phyloP scores from a whole-genome alignment of 2,329 filamentous ascomycete species.

The Penicillium aurantiogriseum region DNA sequence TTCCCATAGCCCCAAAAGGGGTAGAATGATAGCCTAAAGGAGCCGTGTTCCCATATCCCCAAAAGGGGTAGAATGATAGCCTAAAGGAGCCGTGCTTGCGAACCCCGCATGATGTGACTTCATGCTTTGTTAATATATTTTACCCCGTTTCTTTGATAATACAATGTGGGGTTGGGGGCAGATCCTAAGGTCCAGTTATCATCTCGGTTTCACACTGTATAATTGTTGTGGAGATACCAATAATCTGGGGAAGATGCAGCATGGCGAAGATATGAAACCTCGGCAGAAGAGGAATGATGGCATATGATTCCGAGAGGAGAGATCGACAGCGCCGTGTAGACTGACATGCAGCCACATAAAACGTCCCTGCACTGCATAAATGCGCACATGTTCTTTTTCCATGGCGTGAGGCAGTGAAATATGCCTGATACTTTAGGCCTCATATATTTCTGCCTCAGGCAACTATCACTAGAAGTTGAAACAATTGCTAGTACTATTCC shows the following conservation, averaged over 20 bases:
- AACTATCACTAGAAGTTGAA: no score
- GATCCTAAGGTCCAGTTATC: neutral
- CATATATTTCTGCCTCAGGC: neutral
- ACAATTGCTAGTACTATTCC: neutral
- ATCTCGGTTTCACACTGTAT: slow-evolving; percentile 1
- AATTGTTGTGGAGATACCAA: neutral
- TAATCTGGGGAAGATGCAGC: neutral
- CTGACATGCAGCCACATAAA: neutral
- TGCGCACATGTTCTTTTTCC: neutral
- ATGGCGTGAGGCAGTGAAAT: neutral
- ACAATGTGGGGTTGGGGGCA: neutral
- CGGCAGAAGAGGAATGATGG: neutral
- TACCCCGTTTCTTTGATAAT: neutral
- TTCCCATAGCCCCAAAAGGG: neutral
- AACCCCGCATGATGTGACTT: slow-evolving; percentile 7
- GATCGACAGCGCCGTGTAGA: neutral
- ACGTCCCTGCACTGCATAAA: neutral
- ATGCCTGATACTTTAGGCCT: neutral
- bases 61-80: neutral
- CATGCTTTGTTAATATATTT: neutral
- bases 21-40: neutral
- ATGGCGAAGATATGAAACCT: neutral
- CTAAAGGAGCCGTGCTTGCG: slow-evolving; percentile 4
- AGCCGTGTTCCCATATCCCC: neutral
- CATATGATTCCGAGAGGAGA: slow-evolving; percentile 1